Base-by-base conservation (phyloP, 139 green algal genomes). In the Coelastrella sp. region DNA sequence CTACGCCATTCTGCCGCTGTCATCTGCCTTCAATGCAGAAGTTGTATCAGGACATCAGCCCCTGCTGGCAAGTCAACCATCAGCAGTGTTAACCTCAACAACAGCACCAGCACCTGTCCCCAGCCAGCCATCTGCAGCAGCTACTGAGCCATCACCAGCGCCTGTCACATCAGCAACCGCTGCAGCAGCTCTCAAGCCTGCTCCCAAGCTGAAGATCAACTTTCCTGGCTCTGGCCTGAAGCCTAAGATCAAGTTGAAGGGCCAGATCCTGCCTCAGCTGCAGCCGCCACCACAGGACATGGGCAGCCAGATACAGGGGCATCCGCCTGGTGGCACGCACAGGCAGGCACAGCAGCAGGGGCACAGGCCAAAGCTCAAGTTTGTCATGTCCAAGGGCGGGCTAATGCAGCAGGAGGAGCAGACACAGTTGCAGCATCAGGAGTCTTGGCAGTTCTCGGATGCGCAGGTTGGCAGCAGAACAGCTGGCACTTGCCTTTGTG, bases 381-480 rank as follows among this genome's bases (percentile, higher is more conserved):
- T 88, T n/a, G 9, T 68, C 8, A 68, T 81, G 66, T 68, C 66
- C 4, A 88, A 88, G 24, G 84, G 66, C 6, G 19, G 19, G 10
- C 17, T 19, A 35, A 60, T 17, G 63, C 82, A 75, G 59, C 63
- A 87, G 82, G n/a, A 61, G 82, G n/a, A 87, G 81, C 11, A 24
- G 24, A 17, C 79, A 25, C 79, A 84, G 79, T 58, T 74, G 81
- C 81, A 86, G 81, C 79, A 85, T 85, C 79, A 85, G 79, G 57
- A 85, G 20, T 85, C 79, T 20, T 57, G 60, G 17, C 68, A 76
- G 68, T 76, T 76, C 19, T 27, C 57, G 20, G 79, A 85, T 61
- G 60, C 79, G 0, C 60, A 85, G 79, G 79, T 85, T 8, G 12
- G 78, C 14, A 25, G 73, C 65, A 73, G 65, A 17, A 73, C 15